phyloP scores from a whole-genome alignment of 345 rosid species.

The Sisymbrium altissimum region DNA sequence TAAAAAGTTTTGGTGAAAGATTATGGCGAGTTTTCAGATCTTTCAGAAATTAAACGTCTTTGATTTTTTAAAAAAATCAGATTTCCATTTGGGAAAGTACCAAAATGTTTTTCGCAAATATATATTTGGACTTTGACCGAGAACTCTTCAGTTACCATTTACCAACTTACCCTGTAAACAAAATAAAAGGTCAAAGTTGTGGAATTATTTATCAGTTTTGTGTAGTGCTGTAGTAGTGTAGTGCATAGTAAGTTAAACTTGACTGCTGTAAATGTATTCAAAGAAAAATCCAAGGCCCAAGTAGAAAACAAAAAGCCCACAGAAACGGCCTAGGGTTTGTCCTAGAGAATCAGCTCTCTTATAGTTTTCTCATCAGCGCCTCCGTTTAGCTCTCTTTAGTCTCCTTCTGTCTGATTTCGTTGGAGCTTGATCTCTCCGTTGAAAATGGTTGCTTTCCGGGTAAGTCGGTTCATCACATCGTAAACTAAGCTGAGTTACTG shows the following conservation, averaged over 20 bases:
- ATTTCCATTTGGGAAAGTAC: too few relatives aligned
- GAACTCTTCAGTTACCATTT: too few relatives aligned
- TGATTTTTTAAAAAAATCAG: too few relatives aligned
- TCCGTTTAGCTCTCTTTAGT: conserved; percentile 1
- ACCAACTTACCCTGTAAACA: too few relatives aligned
- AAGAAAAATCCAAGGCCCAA: neutral
- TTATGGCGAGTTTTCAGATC: too few relatives aligned
- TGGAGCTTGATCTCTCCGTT: conserved; percentile 22
- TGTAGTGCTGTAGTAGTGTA: too few relatives aligned
- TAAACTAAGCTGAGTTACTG: neutral
- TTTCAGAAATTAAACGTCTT: too few relatives aligned
- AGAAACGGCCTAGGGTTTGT: conserved; percentile 19
- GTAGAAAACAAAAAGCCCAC: conserved; percentile 9
- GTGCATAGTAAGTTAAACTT: neutral
- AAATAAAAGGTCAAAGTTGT: neutral
- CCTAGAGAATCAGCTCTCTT: neutral
- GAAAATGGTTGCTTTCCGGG: conserved; percentile 31
- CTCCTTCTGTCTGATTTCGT: neutral
- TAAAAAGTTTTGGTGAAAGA: too few relatives aligned
- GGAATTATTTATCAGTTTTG: neutral
- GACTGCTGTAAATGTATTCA: neutral
- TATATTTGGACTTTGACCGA: too few relatives aligned
- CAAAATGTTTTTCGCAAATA: too few relatives aligned
- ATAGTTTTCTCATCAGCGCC: conserved; percentile 13
- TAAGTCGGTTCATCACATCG: neutral